Percentiles rank a stretch among this genome's conserved stretches.
Evolutionary conservation across 2,329 filamentous ascomycete species (phyloP).

Genomic region (Hysterium pulicare): DNA sequence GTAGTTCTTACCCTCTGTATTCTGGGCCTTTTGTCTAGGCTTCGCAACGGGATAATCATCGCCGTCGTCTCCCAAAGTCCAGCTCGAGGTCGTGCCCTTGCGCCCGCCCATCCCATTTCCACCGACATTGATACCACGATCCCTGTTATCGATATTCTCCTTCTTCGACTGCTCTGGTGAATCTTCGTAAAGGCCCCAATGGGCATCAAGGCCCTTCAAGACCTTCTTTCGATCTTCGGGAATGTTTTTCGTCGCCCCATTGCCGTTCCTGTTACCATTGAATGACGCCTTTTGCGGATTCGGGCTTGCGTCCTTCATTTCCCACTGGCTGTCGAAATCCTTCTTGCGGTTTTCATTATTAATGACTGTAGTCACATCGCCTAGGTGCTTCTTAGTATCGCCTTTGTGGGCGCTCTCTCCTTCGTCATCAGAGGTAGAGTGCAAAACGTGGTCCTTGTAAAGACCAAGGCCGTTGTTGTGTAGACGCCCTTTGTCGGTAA

Average conservation of each 20-base stretch:
- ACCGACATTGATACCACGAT: constrained; percentile 36
- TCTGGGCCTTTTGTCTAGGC: constrained; percentile 10
- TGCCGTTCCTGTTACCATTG: constrained; percentile 33
- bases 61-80: constrained; percentile 42
- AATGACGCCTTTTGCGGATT: constrained; percentile 34
- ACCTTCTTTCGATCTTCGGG: constrained; percentile 64
- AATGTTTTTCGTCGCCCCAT: constrained; percentile 41
- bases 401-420: constrained; percentile 42
- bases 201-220: constrained; percentile 49
- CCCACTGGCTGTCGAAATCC: constrained; percentile 75
- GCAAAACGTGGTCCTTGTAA: constrained; percentile 74
- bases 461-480: constrained; percentile 68
- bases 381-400: constrained; percentile 48
- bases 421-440: constrained; percentile 40
- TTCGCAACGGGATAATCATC: constrained; percentile 13
- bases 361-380: constrained; percentile 68
- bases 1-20: constrained; percentile 16
- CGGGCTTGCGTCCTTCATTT: constrained; percentile 67
- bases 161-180: constrained; percentile 25
- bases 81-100: constrained; percentile 34
- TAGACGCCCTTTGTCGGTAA: constrained; percentile 44
- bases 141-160: constrained; percentile 21
- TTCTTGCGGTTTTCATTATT: constrained; percentile 72
- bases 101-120: constrained; percentile 42
- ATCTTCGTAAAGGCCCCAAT: constrained; percentile 31